Percentiles rank a stretch among this genome's conserved stretches.
Evolutionary conservation across 768 basidiomycete species (phyloP).

Genomic region (Phlebiopsis gigantea): DNA sequence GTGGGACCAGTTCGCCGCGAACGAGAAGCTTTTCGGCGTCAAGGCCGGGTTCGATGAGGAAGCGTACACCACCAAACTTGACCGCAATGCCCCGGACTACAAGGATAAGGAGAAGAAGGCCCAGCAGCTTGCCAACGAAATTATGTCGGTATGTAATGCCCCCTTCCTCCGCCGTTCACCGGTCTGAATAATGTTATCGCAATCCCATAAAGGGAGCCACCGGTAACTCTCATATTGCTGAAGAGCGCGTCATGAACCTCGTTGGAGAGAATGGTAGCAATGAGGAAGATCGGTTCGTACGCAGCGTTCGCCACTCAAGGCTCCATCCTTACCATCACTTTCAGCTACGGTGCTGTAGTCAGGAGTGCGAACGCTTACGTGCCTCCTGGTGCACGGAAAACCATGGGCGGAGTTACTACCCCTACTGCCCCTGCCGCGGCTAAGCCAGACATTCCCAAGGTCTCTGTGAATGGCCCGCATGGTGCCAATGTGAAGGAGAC

Average conservation of each 20-base stretch:
- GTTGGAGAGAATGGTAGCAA: slow-evolving; percentile 69
- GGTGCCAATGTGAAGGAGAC: slow-evolving; percentile 46
- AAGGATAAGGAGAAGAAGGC: slow-evolving; percentile 87
- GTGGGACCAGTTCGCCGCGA: slow-evolving; percentile 94
- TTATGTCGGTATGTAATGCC: slow-evolving; percentile 61
- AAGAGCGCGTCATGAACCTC: slow-evolving; percentile 66
- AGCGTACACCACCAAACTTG: slow-evolving; percentile 89
- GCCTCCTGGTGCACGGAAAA: slow-evolving; percentile 82
- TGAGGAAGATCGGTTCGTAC: slow-evolving; percentile 91
- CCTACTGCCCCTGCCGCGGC: slow-evolving; percentile 13
- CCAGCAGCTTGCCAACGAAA: slow-evolving; percentile 85
- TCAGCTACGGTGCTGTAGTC: slow-evolving; percentile 88
- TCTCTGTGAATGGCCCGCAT: slow-evolving; percentile 76
- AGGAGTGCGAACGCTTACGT: slow-evolving; percentile 88
- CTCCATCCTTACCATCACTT: slow-evolving; percentile 14
- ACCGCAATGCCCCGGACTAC: slow-evolving; percentile 78
- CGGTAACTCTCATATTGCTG: slow-evolving; percentile 81
- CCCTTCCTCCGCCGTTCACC: background rate
- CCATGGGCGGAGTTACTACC: slow-evolving; percentile 24
- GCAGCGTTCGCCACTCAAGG: background rate
- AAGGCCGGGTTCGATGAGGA: slow-evolving; percentile 92
- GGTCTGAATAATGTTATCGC: too few species aligned
- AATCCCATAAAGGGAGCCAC: slow-evolving; percentile 41
- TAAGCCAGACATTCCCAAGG: slow-evolving; percentile 58
- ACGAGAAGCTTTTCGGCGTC: slow-evolving; percentile 91